These are phyloP conservation scores for Xerocomus potaroensis DNA, from an alignment of 768 basidiomycete genomes.

Conservation along the genomic window DNA sequence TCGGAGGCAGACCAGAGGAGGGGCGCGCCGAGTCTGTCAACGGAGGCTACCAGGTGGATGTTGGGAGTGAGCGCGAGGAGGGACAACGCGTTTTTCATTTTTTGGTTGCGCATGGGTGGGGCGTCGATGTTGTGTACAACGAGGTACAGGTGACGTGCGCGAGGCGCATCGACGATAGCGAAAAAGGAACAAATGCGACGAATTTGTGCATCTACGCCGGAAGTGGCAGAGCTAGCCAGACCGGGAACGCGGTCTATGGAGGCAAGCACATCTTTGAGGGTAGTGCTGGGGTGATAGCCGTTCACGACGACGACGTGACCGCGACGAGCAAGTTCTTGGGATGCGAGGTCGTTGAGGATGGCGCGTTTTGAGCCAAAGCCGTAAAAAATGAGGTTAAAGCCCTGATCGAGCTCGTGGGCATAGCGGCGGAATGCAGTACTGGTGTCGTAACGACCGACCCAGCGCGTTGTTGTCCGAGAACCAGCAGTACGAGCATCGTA, in stretches of 20 bases:
- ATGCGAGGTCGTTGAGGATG: constrained; percentile 73
- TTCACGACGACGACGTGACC: constrained; percentile 80
- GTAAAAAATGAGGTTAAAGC: constrained; percentile 86
- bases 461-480: constrained; percentile 13
- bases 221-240: constrained; percentile 7
- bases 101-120: constrained; percentile 57
- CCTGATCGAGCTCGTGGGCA: constrained; percentile 67
- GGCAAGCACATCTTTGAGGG: constrained; percentile 62
- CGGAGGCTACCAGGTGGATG: constrained; percentile 79
- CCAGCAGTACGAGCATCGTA: constrained; percentile 17
- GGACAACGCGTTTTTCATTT: constrained; percentile 62
- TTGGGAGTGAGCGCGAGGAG: constrained; percentile 67
- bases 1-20: constrained; percentile 80
- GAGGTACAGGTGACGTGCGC: constrained; percentile 56
- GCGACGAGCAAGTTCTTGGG: constrained; percentile 44
- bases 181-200: constrained; percentile 66
- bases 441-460: constrained; percentile 14
- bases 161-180: constrained; percentile 32
- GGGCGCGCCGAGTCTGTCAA: constrained; percentile 84
- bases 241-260: constrained; percentile 46
- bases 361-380: constrained; percentile 86
- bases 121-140: constrained; percentile 90
- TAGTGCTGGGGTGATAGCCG: constrained; percentile 67
- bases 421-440: constrained; percentile 52
- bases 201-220: constrained; percentile 55